Base-by-base conservation (phyloP, 2,329 filamentous ascomycete species). In the Biscogniauxia sp. region DNA sequence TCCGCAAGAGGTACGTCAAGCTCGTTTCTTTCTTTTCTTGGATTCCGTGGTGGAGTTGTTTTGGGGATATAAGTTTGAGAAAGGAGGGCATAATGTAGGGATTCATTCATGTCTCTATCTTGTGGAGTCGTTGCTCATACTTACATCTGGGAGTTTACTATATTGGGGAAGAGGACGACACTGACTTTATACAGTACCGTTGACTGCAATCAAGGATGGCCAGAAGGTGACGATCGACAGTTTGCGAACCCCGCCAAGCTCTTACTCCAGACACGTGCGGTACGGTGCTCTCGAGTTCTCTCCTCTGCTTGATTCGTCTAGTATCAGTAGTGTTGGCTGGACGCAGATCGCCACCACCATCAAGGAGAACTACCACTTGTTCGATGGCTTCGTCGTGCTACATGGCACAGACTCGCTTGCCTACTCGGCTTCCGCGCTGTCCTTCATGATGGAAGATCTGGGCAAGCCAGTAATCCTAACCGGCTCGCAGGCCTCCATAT, bases 391-490 rank as follows among this genome's bases (percentile, higher is more conserved):
- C 72, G 92, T 97, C 20, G 88, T 97, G 50, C 86, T 96, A 37
- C 93, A 97, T 75, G 93, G 93, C 62, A 97, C 93, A 6, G 93
- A 97, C 76, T 96, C 91, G 52, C 80, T 97, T 56, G 91, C 90
- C 19, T 97, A 97, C 77, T 95, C 92, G 4, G 91, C 91, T 63
- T 96, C 92, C 5, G 93, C 93, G 3, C 81, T 97, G 60, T 95
- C 91, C 68, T 97, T 97, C 78, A 96, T 97, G 91, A 85, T 97
- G 73, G 66, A 72, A 70, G 92, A 96, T 71, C 82, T 97, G 15
- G 93, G 92, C 55, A 97, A 97, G 79, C 92, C 93, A 1, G 91
- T 97, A 32, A 89, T 97, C 58, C 81, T 97, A 54, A 97, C 93
- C 0, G 89, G 89, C 1, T 90, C 88, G 2, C 89, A 92, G 73